A percentile compares a stretch with the other conserved stretches of the same genome.
Evolutionary conservation across 805 yeast genomes (phyloP).

Genomic region (Kregervanrija fluxuum): DNA sequence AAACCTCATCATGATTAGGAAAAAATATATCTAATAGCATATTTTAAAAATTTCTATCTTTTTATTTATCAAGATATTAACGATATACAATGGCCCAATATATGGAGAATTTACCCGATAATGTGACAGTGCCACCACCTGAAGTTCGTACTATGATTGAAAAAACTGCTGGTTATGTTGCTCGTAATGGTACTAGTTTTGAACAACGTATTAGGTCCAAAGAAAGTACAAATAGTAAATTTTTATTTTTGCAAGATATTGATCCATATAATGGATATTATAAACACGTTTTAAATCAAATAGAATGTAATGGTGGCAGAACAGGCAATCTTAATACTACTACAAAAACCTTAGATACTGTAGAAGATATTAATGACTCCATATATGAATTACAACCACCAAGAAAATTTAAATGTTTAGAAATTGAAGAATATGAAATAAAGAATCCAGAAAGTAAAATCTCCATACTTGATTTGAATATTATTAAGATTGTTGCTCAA

Average conservation of each 20-base stretch:
- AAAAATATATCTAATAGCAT: too few species aligned
- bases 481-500: conserved; percentile 67
- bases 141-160: conserved; percentile 46
- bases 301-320: conserved; percentile 17
- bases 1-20: not conserved
- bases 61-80: too few species aligned
- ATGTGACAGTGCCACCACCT: conserved; percentile 48
- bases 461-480: conserved; percentile 56
- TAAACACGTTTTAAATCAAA: conserved; percentile 34
- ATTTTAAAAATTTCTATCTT: too few species aligned
- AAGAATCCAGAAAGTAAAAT: conserved; percentile 30
- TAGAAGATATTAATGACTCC: conserved; percentile 1
- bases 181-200: conserved; percentile 59
- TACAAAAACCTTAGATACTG: not conserved
- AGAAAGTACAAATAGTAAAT: conserved; percentile 44
- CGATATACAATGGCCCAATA: too few species aligned
- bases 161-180: conserved; percentile 66
- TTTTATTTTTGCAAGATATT: conserved; percentile 51
- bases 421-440: conserved; percentile 8
- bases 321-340: not conserved
- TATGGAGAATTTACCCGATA: conserved; percentile 24
- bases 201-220: conserved; percentile 46
- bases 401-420: conserved; percentile 20
- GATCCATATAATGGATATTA: conserved; percentile 58
- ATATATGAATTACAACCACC: conserved; percentile 6